Conservation (phyloP, 2,329 filamentous ascomycete species). For the Conoideocrella luteorostrata region DNA sequence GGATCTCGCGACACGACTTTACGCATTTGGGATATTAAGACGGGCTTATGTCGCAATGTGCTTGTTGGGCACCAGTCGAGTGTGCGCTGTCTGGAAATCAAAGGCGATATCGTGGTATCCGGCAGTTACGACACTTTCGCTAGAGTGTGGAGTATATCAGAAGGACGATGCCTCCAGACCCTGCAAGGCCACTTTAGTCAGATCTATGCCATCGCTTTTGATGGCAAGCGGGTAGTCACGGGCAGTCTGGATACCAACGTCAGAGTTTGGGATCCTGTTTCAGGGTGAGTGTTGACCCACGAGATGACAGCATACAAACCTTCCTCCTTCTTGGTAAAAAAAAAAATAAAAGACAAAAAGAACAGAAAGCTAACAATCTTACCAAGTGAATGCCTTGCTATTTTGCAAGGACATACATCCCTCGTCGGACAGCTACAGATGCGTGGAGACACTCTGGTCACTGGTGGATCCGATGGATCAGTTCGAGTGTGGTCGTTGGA, state of each 20-base stretch:
- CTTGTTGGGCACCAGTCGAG: constrained; percentile 93
- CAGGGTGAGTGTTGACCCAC: constrained; percentile 65
- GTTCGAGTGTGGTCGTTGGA: constrained; percentile 94
- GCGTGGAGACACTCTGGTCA: constrained; percentile 89
- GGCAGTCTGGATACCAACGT: constrained; percentile 96
- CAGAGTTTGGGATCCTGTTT: constrained; percentile 88
- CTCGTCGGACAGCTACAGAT: constrained; percentile 95
- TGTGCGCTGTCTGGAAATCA: constrained; percentile 90
- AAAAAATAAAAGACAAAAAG: no score
- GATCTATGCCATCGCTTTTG: constrained; percentile 97
- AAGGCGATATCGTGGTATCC: constrained; percentile 94
- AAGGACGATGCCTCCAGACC: constrained; percentile 85
- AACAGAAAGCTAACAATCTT: neutral
- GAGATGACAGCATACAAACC: no score
- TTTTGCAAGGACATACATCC: constrained; percentile 93
- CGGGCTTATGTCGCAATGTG: constrained; percentile 83
- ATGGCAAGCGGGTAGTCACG: constrained; percentile 87
- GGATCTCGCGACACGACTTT: constrained; percentile 92
- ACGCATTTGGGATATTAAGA: constrained; percentile 88
- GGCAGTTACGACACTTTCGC: constrained; percentile 97
- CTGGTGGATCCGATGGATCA: constrained; percentile 90
- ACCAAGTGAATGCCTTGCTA: constrained; percentile 68
- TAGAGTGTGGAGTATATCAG: constrained; percentile 95
- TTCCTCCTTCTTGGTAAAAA: no score
- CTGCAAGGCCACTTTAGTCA: constrained; percentile 95